Conservation (phyloP, 2,329 filamentous ascomycete genomes). For the Ophiostoma australiae region DNA sequence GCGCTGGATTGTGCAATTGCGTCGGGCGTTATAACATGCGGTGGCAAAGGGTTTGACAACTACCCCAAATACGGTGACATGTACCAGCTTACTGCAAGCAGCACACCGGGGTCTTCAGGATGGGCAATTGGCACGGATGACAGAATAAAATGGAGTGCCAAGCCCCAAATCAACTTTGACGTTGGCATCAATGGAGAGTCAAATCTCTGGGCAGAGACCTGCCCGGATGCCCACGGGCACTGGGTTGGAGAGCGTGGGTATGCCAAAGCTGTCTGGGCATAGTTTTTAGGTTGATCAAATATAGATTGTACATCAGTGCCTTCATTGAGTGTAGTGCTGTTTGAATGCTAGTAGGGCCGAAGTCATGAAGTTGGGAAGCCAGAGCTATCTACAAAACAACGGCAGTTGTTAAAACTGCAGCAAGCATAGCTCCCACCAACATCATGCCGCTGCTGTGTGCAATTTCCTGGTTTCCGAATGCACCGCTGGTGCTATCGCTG, state of each 20-base stretch:
- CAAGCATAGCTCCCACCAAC: not conserved
- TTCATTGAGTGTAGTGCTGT: not conserved
- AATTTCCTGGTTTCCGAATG: not conserved
- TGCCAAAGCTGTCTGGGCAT: not conserved
- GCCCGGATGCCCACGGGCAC: not conserved
- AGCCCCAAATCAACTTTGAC: not conserved
- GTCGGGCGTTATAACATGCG: not conserved
- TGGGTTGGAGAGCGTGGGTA: not conserved
- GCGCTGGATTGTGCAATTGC: not conserved
- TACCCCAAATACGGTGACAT: not conserved
- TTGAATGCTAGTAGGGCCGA: not conserved
- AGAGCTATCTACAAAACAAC: not conserved
- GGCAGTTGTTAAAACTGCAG: not conserved
- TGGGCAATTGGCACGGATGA: not conserved
- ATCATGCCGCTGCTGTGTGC: not conserved
- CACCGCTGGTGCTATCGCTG: not conserved
- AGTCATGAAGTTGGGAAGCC: not conserved
- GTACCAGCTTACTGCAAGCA: not conserved
- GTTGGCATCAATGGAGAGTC: not conserved
- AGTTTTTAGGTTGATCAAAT: not conserved
- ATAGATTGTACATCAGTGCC: not conserved
- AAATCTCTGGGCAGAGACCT: not conserved
- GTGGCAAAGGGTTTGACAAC: not conserved
- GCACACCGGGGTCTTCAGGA: not conserved
- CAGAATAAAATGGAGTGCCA: not conserved